Base-by-base conservation (phyloP, 2,329 filamentous ascomycete species). In the Aureobasidium vineae region DNA sequence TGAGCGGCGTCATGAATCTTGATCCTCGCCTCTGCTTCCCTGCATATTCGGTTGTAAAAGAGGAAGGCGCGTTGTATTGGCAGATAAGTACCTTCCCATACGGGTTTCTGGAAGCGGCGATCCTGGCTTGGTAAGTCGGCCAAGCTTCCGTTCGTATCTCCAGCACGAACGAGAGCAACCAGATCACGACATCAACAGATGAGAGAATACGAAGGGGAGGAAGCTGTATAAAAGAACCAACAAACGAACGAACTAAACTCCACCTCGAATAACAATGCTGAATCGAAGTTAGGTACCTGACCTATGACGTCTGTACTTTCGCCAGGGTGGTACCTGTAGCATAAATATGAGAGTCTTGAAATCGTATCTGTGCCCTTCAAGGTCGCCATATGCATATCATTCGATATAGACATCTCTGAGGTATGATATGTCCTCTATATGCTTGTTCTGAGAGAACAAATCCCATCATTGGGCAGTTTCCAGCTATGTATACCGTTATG, bases 11-110 rank as follows among this genome's bases (percentile, higher is more conserved):
- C 54, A 59, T 53, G 50, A 53, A 21, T 13, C 16, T 13, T 36
- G 33, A 13, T 45, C 36, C 38, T 38, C 40, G n/a, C 38, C 23
- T 31, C 38, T 59, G 16, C 54, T 36, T 36, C 33, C 33, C 26
- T n/a, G 54, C 54, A 43, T 59, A 31, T 23, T 45, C 19, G 38
- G n/a, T 59, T 23, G 21, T 56, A 28, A 59, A 59, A 47, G 21
- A 57, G 36, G 36, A 57, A 41, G 53, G 53, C 31, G 33, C 33
- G 33, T 36, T 13, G 33, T 36, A 36, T 10, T 36, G 3, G 33
- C 33, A 11, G 10, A 11, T 36, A 36, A 36, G 33, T 36, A 36
- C 33, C 33, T 36, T 36, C 33, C 33, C 28, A 6, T 31, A 31
- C 28, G 28, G 28, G 28, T 31, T 36, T 36, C 33, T 36, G 11